Evolutionary conservation across 176 grass and related monocot species (phyloP).

Genomic region (Oryza brachyantha): DNA sequence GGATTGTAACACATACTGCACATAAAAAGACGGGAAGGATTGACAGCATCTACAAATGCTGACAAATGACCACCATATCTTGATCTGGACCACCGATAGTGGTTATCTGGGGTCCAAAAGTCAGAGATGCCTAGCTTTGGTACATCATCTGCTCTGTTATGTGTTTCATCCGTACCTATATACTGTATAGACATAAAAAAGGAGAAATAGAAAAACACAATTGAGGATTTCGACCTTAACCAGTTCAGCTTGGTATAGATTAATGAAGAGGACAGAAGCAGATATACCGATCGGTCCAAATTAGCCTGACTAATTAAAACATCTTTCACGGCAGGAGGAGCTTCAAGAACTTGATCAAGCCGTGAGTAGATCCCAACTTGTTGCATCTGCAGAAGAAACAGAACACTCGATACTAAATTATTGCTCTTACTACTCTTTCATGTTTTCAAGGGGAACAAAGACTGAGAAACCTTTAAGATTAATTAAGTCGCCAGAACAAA

Average conservation of each 20-base stretch:
- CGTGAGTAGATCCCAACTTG: constrained; percentile 71
- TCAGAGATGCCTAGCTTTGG: constrained; percentile 53
- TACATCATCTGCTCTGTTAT: constrained; percentile 55
- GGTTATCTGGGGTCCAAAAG: constrained; percentile 87
- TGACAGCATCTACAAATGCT: constrained; percentile 44
- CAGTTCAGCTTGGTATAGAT: neutral
- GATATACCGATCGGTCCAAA: constrained; percentile 67
- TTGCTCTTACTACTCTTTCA: neutral
- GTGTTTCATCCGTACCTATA: constrained; percentile 73
- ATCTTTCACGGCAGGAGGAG: constrained; percentile 67
- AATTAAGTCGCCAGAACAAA: neutral
- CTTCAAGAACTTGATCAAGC: constrained; percentile 88
- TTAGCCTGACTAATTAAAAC: constrained; percentile 72
- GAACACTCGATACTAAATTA: neutral
- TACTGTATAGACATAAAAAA: constrained; percentile 51
- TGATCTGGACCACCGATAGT: constrained; percentile 81
- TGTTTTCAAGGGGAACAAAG: neutral
- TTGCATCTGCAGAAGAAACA: constrained; percentile 52
- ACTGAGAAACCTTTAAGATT: neutral
- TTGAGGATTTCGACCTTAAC: neutral
- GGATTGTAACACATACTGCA: constrained; percentile 47
- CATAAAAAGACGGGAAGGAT: constrained; percentile 55
- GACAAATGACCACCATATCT: constrained; percentile 69
- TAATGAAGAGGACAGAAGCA: constrained; percentile 18
- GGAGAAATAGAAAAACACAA: neutral